Evolutionary conservation across 305 asterid genomes (phyloP), one percentile per base, ranked within the genome.

Genomic region (Fraxinus sp.): DNA sequence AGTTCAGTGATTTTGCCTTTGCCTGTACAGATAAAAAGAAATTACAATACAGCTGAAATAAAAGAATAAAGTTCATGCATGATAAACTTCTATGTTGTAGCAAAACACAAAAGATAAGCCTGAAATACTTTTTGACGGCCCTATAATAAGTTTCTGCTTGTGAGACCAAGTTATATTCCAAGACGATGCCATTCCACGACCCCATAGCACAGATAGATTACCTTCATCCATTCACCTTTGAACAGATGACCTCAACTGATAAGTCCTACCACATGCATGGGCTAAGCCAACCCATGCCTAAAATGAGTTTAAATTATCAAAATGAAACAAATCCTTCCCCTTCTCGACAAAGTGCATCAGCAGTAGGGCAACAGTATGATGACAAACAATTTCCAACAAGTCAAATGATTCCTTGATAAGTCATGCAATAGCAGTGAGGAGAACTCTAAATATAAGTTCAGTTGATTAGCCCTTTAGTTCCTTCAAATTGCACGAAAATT

Each of bases 1-100:
- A 36, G 85, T 89, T 89, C 20, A 93, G 91, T 77, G 95, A 90
- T 66, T 96, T 93, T 9, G 99, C 97, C 85, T 88, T 91, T 85
- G 91, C 97, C 99, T 96, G 92, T 72, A 81, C 75, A 86, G 80
- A 80, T 18, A 83, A 70, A n/a, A 52, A 52, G 41, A 70, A 49
- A 82, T 35, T 57, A 85, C 35, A n/a, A 62, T 52, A 75, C 36
- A 36, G 80, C 16, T 10, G 77, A 55, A 80, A 74, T 28, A 72
- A 28, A 26, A 64, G n/a, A 52, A 72, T 9, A 80, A 55, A 32
- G 41, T 72, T n/a, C 43, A 43, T 55, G 37, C 62, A 43, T 52
- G 71, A 49, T 82, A 68, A 77, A 83, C 77, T 71, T 43, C 82
- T 14, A 75, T 72, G 46, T 13, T 36, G 46, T 14, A 26, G 26